phyloP scores from a whole-genome alignment of 2,329 filamentous ascomycete genomes.

The Alternaria sp. region DNA sequence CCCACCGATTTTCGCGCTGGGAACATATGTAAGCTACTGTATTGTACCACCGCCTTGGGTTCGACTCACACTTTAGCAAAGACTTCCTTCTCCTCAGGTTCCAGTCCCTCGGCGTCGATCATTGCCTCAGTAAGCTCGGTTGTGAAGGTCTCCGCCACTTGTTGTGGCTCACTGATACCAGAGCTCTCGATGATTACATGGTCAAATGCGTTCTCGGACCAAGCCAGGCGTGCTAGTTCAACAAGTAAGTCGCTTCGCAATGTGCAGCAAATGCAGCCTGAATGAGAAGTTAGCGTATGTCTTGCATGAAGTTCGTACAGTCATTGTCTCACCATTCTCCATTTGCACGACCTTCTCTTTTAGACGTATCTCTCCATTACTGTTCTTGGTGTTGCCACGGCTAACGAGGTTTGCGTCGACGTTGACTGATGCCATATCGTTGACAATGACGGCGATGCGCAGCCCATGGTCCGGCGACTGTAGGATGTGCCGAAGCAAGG shows the following conservation, averaged over 20 bases:
- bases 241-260: constrained; percentile 73
- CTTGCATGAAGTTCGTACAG: neutral
- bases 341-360: constrained; percentile 71
- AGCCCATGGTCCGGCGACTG: constrained; percentile 69
- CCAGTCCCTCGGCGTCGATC: constrained; percentile 51
- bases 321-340: constrained; percentile 54
- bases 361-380: constrained; percentile 56
- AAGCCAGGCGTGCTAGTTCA: constrained; percentile 70
- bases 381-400: constrained; percentile 35
- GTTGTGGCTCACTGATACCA: constrained; percentile 75
- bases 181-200: constrained; percentile 76
- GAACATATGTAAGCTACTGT: neutral
- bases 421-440: constrained; percentile 69
- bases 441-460: constrained; percentile 74
- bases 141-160: constrained; percentile 77
- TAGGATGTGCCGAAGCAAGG: constrained; percentile 72
- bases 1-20: constrained; percentile 58
- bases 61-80: constrained; percentile 59
- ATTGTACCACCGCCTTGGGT: constrained; percentile 15
- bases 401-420: constrained; percentile 69
- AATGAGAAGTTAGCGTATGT: constrained; percentile 38
- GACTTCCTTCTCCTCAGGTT: constrained; percentile 54
- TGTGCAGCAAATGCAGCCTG: constrained; percentile 75
- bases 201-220: constrained; percentile 66
- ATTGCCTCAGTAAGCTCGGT: constrained; percentile 55